A percentile compares a stretch with the other conserved stretches of the same genome.
These are phyloP conservation scores for Corylus heterophylla DNA, from an alignment of 306 rosid species.

Conservation along the genomic window DNA sequence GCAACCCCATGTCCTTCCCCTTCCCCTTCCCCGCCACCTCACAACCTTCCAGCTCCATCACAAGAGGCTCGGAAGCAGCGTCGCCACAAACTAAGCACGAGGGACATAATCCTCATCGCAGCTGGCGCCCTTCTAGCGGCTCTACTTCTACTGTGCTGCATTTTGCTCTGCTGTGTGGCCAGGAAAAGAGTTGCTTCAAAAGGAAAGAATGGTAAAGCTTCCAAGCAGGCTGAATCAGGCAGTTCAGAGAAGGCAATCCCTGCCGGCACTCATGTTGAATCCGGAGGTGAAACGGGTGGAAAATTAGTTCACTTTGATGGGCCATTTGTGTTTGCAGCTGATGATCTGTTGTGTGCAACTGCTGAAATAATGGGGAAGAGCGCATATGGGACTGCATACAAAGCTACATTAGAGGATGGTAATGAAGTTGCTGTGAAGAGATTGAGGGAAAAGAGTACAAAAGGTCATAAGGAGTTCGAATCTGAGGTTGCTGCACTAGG, in stretches of 20 bases:
- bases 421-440: conserved; percentile 88
- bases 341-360: conserved; percentile 84
- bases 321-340: conserved; percentile 84
- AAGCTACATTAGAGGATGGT: conserved; percentile 85
- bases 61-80: conserved; percentile 38
- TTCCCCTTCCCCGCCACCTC: conserved; percentile 47
- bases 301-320: conserved; percentile 87
- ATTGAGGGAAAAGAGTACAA: conserved; percentile 81
- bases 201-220: conserved; percentile 40
- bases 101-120: conserved; percentile 79
- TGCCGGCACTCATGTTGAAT: conserved; percentile 45
- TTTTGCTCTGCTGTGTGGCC: conserved; percentile 66
- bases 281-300: conserved; percentile 79
- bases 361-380: conserved; percentile 95
- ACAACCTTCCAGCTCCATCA: conserved; percentile 55
- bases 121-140: conserved; percentile 69
- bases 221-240: conserved; percentile 43
- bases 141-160: conserved; percentile 72
- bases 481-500: conserved; percentile 78
- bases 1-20: conserved; percentile 68
- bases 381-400: conserved; percentile 86
- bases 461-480: conserved; percentile 84
- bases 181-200: conserved; percentile 59
- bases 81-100: conserved; percentile 59
- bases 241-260: conserved; percentile 51